Evolutionary conservation across 495 filamentous ascomycete genomes (phyloP).

Genomic region (Neurospora sp.): DNA sequence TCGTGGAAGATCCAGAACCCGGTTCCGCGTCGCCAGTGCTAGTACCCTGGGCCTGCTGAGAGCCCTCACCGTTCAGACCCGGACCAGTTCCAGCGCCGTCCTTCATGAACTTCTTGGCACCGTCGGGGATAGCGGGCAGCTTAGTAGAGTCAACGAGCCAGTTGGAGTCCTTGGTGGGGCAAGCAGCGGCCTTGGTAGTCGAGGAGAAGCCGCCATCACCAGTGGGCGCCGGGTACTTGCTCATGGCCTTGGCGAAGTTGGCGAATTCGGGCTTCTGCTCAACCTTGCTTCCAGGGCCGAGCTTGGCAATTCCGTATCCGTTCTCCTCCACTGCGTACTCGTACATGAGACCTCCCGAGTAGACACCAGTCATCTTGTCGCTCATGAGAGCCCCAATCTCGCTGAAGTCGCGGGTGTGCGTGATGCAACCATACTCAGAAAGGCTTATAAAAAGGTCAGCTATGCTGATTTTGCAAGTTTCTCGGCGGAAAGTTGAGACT

Average conservation of each 20-base stretch:
- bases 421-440: slow-evolving; percentile 86
- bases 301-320: slow-evolving; percentile 66
- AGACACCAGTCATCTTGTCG: slow-evolving; percentile 76
- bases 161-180: slow-evolving; percentile 55
- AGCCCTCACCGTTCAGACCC: slow-evolving; percentile 63
- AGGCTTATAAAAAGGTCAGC: slow-evolving; percentile 34
- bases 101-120: slow-evolving; percentile 56
- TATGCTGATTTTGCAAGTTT: neutral
- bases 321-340: slow-evolving; percentile 78
- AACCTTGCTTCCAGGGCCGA: slow-evolving; percentile 39
- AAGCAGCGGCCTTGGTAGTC: slow-evolving; percentile 51
- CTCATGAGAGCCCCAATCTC: slow-evolving; percentile 77
- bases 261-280: slow-evolving; percentile 50
- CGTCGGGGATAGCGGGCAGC: slow-evolving; percentile 67
- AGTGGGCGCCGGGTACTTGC: slow-evolving; percentile 49
- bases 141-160: slow-evolving; percentile 60
- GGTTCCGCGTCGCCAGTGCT: slow-evolving; percentile 53
- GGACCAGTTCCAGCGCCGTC: slow-evolving; percentile 61
- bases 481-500: neutral
- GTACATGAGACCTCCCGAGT: slow-evolving; percentile 93
- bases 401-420: slow-evolving; percentile 66
- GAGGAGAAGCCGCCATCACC: slow-evolving; percentile 71
- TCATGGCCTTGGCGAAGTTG: slow-evolving; percentile 55
- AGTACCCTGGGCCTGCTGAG: slow-evolving; percentile 52
- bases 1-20: slow-evolving; percentile 46